Percentiles rank a stretch among this genome's conserved stretches.
phyloP scores from a whole-genome alignment of 2,329 filamentous ascomycete species.

The Xylaria polymorpha region DNA sequence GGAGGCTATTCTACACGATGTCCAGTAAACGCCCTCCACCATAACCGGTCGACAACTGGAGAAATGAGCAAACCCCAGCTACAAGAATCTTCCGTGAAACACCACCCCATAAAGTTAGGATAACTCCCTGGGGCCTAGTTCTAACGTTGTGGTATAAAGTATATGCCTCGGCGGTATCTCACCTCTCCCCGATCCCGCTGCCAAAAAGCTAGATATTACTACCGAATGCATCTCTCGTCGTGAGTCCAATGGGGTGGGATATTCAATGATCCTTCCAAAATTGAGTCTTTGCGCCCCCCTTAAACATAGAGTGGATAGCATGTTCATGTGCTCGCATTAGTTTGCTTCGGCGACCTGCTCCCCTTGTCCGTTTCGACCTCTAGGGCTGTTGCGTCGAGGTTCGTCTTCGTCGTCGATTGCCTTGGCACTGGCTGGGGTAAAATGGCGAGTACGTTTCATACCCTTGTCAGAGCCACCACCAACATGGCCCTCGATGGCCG shows the following conservation, averaged over 20 bases:
- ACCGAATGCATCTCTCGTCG: slow-evolving; percentile 23
- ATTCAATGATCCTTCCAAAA: slow-evolving; percentile 50
- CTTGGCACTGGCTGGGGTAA: slow-evolving; percentile 60
- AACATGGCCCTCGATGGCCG: slow-evolving; percentile 33
- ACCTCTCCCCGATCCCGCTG: slow-evolving; percentile 18
- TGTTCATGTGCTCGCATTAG: slow-evolving; percentile 32
- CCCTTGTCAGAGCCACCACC: slow-evolving; percentile 51
- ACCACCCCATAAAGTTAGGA: background rate
- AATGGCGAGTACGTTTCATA: slow-evolving; percentile 60
- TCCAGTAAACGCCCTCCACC: slow-evolving; percentile 30
- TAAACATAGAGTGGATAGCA: slow-evolving; percentile 6
- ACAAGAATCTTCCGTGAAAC: slow-evolving; percentile 14
- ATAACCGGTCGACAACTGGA: slow-evolving; percentile 15
- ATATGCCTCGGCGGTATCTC: slow-evolving; percentile 28
- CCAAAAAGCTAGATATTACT: slow-evolving; percentile 33
- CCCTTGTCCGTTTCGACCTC: slow-evolving; percentile 41
- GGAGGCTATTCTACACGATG: slow-evolving; percentile 38
- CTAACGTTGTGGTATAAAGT: slow-evolving; percentile 26
- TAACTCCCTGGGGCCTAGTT: slow-evolving; percentile 4
- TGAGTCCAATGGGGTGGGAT: slow-evolving; percentile 39
- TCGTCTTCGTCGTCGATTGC: slow-evolving; percentile 62
- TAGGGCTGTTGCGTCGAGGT: slow-evolving; percentile 54
- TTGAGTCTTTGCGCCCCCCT: slow-evolving; percentile 8
- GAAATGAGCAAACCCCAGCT: slow-evolving; percentile 9
- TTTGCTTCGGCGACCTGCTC: slow-evolving; percentile 38